phyloP scores from a whole-genome alignment of 352 stramenopile species.

The Phytophthora agathidicida region DNA sequence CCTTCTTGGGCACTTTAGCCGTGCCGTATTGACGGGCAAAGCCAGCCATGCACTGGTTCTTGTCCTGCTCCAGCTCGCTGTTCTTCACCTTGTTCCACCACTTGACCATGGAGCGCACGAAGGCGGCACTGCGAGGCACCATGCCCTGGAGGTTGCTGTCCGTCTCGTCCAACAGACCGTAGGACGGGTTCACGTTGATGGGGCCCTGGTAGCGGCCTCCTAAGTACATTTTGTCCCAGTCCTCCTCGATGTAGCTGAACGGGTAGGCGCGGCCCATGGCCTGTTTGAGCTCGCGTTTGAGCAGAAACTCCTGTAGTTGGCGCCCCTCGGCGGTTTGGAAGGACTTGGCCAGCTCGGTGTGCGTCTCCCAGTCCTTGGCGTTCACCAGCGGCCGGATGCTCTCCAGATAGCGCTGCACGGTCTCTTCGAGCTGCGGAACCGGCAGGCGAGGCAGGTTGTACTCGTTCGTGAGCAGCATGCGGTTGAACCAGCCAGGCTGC shows the following conservation, averaged over 20 bases:
- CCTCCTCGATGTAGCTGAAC: slow-evolving; percentile 93
- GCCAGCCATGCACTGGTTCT: slow-evolving; percentile 90
- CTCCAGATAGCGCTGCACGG: slow-evolving; percentile 84
- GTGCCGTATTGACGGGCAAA: slow-evolving; percentile 90
- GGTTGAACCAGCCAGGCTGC: slow-evolving; percentile 73
- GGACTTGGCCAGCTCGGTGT: slow-evolving; percentile 63
- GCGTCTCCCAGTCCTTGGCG: slow-evolving; percentile 65
- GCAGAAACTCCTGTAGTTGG: slow-evolving; percentile 60
- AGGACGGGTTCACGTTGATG: slow-evolving; percentile 93
- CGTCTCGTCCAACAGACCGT: slow-evolving; percentile 84
- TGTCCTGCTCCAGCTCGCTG: slow-evolving; percentile 89
- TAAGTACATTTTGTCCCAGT: slow-evolving; percentile 94
- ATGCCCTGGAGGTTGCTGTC: slow-evolving; percentile 74
- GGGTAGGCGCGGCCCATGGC: slow-evolving; percentile 86
- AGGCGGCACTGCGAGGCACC: slow-evolving; percentile 74
- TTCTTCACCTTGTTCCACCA: slow-evolving; percentile 91
- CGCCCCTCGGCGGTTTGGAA: slow-evolving; percentile 64
- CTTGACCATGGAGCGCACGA: slow-evolving; percentile 85
- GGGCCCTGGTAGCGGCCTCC: slow-evolving; percentile 88
- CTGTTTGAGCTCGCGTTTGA: slow-evolving; percentile 78
- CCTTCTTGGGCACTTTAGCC: slow-evolving; percentile 76
- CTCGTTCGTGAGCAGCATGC: slow-evolving; percentile 79
- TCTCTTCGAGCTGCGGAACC: slow-evolving; percentile 91
- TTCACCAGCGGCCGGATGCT: slow-evolving; percentile 82
- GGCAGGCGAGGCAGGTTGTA: slow-evolving; percentile 84